Percentiles rank a stretch among this genome's conserved stretches.
phyloP scores from a whole-genome alignment of 1,139 yeast genomes.

The Arxiozyma telluris region DNA sequence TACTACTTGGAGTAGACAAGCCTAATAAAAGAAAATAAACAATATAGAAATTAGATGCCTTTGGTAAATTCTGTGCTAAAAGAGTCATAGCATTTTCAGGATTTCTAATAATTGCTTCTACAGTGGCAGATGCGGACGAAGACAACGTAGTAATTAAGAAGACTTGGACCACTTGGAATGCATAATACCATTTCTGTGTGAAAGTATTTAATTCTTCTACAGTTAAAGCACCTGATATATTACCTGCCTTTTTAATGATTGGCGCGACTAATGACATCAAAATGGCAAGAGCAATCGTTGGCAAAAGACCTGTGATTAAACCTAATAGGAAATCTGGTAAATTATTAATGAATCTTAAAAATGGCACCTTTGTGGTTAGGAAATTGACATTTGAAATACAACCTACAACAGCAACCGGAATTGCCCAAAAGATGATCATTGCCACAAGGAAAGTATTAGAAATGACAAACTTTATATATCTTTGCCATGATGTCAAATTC shows the following conservation, averaged over 20 bases:
- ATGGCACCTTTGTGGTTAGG: constrained; percentile 50
- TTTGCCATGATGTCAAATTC: constrained; percentile 51
- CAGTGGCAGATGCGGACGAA: constrained; percentile 70
- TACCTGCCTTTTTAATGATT: constrained; percentile 63
- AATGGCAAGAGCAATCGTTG: constrained; percentile 56
- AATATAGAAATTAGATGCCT: constrained; percentile 63
- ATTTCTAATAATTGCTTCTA: constrained; percentile 42
- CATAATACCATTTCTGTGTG: constrained; percentile 81
- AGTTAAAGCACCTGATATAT: constrained; percentile 61
- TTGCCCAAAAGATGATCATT: constrained; percentile 67
- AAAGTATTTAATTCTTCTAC: constrained; percentile 63
- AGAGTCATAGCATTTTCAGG: constrained; percentile 50
- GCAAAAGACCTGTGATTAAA: constrained; percentile 65
- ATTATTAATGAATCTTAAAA: constrained; percentile 54
- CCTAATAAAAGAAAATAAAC: constrained; percentile 63
- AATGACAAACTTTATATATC: constrained; percentile 39
- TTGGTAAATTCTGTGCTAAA: constrained; percentile 54
- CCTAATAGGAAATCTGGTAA: constrained; percentile 53
- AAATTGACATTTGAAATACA: constrained; percentile 65
- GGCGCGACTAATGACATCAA: constrained; percentile 75
- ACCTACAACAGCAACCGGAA: constrained; percentile 82
- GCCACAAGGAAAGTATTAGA: constrained; percentile 49
- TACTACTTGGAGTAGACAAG: constrained; percentile 56
- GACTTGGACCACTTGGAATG: constrained; percentile 80
- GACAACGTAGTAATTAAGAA: constrained; percentile 75